phyloP scores from a whole-genome alignment of 345 rosid species.

The Salix dunnii region DNA sequence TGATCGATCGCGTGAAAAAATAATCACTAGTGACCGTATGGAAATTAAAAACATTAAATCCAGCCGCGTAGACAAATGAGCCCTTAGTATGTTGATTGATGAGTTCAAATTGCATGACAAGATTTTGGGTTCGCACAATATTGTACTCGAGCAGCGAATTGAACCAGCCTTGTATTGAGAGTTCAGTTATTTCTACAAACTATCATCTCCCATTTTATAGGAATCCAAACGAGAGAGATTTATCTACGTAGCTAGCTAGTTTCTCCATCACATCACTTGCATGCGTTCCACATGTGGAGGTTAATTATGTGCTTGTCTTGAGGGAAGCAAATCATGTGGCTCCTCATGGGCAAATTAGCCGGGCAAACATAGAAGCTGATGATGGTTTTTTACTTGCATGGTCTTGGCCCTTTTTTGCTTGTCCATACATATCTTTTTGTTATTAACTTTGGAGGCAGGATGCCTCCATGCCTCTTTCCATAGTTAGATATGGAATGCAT shows the following conservation, averaged over 20 bases:
- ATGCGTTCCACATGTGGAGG: background rate
- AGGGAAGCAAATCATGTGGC: background rate
- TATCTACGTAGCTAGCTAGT: background rate
- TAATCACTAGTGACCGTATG: too few relatives aligned
- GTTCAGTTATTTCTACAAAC: too few relatives aligned
- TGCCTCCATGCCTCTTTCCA: background rate
- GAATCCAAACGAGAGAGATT: background rate
- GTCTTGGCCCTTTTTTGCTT: background rate
- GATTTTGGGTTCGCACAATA: too few relatives aligned
- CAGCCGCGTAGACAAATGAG: too few relatives aligned
- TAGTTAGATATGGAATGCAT: slow-evolving; percentile 9
- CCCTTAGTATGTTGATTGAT: too few relatives aligned
- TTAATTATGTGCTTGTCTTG: background rate
- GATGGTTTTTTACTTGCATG: background rate
- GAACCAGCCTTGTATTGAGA: too few relatives aligned
- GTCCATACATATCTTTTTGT: too few relatives aligned
- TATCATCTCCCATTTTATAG: background rate
- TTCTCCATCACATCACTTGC: background rate
- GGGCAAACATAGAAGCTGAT: background rate
- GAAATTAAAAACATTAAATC: too few relatives aligned
- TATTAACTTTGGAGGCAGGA: background rate
- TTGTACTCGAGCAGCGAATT: too few relatives aligned
- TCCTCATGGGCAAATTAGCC: background rate
- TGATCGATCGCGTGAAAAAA: too few relatives aligned
- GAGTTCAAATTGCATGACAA: too few relatives aligned